phyloP scores from a whole-genome alignment of 805 yeast species.

The Candida fluviatilis region DNA sequence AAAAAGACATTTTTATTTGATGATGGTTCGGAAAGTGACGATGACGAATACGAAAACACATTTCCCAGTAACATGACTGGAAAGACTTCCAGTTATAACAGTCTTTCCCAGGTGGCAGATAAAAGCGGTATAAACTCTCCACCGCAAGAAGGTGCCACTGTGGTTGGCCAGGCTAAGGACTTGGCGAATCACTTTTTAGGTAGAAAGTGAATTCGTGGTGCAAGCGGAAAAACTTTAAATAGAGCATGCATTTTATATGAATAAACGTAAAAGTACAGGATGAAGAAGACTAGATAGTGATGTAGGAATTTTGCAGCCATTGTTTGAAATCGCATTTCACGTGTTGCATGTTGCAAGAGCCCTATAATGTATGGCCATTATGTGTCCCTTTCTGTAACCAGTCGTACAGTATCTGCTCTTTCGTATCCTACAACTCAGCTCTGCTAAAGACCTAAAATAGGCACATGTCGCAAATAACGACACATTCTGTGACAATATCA shows the following conservation, averaged over 20 bases:
- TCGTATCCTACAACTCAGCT: too few relatives aligned
- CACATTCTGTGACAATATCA: too few relatives aligned
- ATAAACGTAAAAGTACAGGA: background rate
- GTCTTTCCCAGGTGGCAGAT: conserved; percentile 51
- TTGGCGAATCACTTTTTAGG: conserved; percentile 31
- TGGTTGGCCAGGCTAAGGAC: conserved; percentile 36
- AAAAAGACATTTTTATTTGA: conserved; percentile 29
- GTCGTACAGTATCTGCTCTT: too few relatives aligned
- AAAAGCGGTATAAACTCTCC: conserved; percentile 32
- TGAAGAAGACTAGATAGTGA: too few relatives aligned
- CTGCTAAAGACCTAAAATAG: too few relatives aligned
- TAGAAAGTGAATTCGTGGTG: conserved; percentile 1
- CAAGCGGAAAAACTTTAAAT: background rate
- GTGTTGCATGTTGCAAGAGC: too few relatives aligned
- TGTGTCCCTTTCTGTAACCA: too few relatives aligned
- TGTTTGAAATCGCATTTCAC: too few relatives aligned
- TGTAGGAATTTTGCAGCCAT: too few relatives aligned
- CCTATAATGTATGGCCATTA: too few relatives aligned
- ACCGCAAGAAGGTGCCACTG: conserved; percentile 17
- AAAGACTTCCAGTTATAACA: conserved; percentile 35
- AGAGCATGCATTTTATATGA: background rate
- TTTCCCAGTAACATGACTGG: conserved; percentile 6
- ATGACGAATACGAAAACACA: conserved; percentile 19
- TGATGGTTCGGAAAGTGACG: conserved; percentile 33
- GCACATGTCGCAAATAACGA: too few relatives aligned